Evolutionary conservation across 768 basidiomycete species (phyloP).

Genomic region (Tricholoma sp.): DNA sequence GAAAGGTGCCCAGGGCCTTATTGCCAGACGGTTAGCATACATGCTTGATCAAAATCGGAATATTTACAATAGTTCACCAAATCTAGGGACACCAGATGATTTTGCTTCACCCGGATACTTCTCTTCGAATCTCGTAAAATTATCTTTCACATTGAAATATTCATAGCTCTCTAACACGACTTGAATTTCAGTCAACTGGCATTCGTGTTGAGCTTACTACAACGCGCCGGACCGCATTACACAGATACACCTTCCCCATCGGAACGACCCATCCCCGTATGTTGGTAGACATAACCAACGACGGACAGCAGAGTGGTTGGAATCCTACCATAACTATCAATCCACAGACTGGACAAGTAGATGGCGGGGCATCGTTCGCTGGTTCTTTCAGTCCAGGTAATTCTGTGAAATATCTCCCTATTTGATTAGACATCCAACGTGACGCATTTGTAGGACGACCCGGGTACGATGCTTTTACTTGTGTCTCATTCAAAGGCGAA

Average conservation of each 20-base stretch:
- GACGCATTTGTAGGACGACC: conserved; percentile 27
- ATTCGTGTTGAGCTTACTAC: conserved; percentile 57
- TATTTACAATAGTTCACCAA: too few species aligned
- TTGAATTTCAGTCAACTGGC: conserved; percentile 34
- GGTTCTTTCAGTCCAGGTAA: conserved; percentile 3
- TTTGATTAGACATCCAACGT: background rate
- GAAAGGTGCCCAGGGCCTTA: conserved; percentile 46
- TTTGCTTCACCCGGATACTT: conserved; percentile 64
- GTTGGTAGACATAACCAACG: conserved; percentile 57
- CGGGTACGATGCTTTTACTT: conserved; percentile 57
- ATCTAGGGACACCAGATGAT: conserved; percentile 53
- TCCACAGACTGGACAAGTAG: conserved; percentile 35
- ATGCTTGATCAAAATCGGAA: background rate
- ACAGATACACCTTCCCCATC: conserved; percentile 52
- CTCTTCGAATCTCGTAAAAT: conserved; percentile 40
- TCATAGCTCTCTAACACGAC: background rate
- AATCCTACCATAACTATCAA: conserved; percentile 45
- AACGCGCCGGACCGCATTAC: conserved; percentile 53
- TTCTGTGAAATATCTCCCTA: too few species aligned
- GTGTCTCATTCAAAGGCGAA: conserved; percentile 55
- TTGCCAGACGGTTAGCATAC: conserved; percentile 38
- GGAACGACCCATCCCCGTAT: conserved; percentile 46
- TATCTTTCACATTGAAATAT: background rate
- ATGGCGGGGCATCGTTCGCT: background rate
- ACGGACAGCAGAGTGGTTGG: conserved; percentile 49